Base-by-base conservation (phyloP, 768 basidiomycete species). In the Phylloporus rhodoxanthus region DNA sequence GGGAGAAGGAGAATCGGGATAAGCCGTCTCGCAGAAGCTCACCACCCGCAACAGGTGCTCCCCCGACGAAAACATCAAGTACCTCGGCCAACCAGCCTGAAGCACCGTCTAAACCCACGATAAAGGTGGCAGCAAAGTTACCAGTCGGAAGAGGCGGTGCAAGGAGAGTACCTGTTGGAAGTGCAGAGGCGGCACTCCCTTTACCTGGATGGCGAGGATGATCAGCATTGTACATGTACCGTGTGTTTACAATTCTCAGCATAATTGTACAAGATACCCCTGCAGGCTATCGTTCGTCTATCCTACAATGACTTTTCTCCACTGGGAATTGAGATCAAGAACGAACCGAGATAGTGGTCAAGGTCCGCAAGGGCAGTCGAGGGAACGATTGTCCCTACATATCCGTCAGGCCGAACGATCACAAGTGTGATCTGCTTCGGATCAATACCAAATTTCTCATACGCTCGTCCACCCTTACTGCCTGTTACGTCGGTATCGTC, bases 81-180 rank as follows among this genome's bases (percentile, higher is more conserved):
- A 26, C 48, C 9, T 42, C 49, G 9, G 48, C 45, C 44, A 54
- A 37, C 38, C 58, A 57, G 47, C 38, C 49, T n/a, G 59, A 58
- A 15, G 50, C 30, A 1, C 43, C 48, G 0, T 40, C 41, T 4
- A 65, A 53, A 47, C 14, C 43, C 3, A 48, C 39, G 25, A 32
- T 38, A 7, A 64, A 38, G 45, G 20, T 58, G 8, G 48, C 61
- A 33, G 13, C 57, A 10, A 77, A 74, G 43, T 33, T 68, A n/a
- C 67, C 70, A 20, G 52, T 55, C 8, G 56, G 64, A 57, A 71
- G 65, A 51, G 73, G 72, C 25, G 85, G 83, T 6, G 77, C 85
- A 5, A 71, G 85, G 56, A 72, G 85, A 49, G 84, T 88, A 21
- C 81, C 75, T 5, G 68, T 85, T n/a, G 78, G 80, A 53, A 85